phyloP scores from a whole-genome alignment of 1,284 basidiomycete species.

The Inonotus hispidus region DNA sequence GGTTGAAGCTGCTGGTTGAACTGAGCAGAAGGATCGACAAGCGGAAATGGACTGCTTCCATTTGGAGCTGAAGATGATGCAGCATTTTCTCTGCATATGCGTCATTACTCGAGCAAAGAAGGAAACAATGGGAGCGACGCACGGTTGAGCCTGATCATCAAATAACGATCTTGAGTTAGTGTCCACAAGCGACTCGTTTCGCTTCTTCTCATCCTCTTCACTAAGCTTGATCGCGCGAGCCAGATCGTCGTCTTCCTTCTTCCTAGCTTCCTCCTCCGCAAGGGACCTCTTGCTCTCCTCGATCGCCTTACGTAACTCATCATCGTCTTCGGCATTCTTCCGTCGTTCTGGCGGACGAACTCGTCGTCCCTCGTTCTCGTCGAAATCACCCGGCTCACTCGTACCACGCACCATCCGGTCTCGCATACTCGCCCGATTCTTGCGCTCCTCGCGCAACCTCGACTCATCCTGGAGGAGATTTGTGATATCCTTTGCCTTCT shows the following conservation, averaged over 20 bases:
- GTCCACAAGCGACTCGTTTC: constrained; percentile 66
- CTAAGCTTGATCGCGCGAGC: constrained; percentile 76
- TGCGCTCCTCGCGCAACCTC: constrained; percentile 82
- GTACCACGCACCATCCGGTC: constrained; percentile 83
- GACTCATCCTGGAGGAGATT: constrained; percentile 90
- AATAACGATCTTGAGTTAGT: constrained; percentile 77
- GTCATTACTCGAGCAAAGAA: not conserved
- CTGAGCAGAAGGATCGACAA: constrained; percentile 60
- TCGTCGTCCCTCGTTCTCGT: constrained; percentile 46
- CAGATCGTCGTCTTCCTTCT: constrained; percentile 75
- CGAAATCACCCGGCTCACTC: constrained; percentile 40
- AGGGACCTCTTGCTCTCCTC: constrained; percentile 80
- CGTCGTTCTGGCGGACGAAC: constrained; percentile 33
- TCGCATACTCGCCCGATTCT: constrained; percentile 85
- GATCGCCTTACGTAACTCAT: constrained; percentile 77
- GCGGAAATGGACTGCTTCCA: constrained; percentile 51
- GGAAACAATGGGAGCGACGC: constrained; percentile 25
- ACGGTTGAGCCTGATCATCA: constrained; percentile 79
- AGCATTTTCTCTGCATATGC: constrained; percentile 23
- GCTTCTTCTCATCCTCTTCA: constrained; percentile 80
- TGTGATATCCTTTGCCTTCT: constrained; percentile 99
- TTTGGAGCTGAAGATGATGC: constrained; percentile 30
- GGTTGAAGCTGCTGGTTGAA: constrained; percentile 51
- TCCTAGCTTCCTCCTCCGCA: constrained; percentile 68
- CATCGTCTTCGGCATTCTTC: constrained; percentile 55